Evolutionary conservation across 768 basidiomycete species (phyloP), one percentile per base, ranked within the genome.

Genomic region (Podaxis carcinomalis): DNA sequence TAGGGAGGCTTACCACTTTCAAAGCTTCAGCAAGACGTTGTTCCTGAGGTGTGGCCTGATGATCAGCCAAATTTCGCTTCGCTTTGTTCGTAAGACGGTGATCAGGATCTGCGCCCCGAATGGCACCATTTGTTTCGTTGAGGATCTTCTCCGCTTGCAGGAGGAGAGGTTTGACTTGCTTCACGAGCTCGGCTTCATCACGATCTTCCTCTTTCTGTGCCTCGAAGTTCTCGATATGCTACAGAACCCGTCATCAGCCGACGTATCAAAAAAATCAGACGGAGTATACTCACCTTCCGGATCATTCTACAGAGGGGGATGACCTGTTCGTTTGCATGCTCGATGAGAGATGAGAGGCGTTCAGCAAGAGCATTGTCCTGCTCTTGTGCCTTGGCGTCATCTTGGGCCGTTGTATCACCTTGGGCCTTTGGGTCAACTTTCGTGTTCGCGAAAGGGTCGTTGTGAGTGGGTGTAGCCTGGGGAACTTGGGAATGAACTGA

Each of bases 151-250:
- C 73, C 1, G 73, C 75, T 59, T 76, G 74, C 46, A 74, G 68
- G 40, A 77, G 65, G 23, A 76, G 69, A 2, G 76, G 75, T 40
- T 68, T 69, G 47, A 77, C 75, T 49, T 71, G 67, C 51, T 72
- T 68, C 28, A 77, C 72, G 14, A 77, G 70, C 39, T 72, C 72
- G 13, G 40, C 66, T 51, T 76, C 74, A 59, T 74, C 68, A 10
- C 73, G 69, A 47, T 76, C 75, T 21, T 77, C 76, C 46, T 74
- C 70, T 32, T 74, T 73, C 51, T 69, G 64, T 2, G 65, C 66
- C 28, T 73, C 70, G 65, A 74, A 72, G n/a, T 64, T 63, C 36
- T 77, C 75, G 56, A 77, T 76, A 57, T 74, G 68, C 75, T 77
- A 32, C 4, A 46, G 14, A 57, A 2, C 10, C 10, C 27, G 19